A percentile compares a stretch with the other conserved stretches of the same genome.
Evolutionary conservation across 371 early-diverging fungal species (phyloP).

Genomic region (Thermomucor indicae-seudaticae): DNA sequence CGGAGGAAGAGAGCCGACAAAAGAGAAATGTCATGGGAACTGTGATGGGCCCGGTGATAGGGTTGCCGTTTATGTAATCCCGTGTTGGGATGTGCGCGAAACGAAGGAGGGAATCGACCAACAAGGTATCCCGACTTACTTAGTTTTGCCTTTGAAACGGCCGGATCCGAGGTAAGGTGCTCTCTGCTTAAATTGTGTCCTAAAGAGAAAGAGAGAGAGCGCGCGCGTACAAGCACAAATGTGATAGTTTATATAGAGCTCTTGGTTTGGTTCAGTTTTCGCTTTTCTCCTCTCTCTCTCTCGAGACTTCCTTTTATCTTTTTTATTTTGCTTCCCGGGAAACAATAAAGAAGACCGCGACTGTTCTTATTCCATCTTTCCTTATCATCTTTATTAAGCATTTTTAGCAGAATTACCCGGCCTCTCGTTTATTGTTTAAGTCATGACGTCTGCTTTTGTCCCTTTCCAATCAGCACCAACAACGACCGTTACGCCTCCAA

Average conservation of each 20-base stretch:
- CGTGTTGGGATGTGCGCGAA: no score
- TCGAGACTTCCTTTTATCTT: no score
- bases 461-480: constrained; percentile 11
- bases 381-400: constrained; percentile 1
- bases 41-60: no score
- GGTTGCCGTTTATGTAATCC: no score
- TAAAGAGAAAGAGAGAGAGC: no score
- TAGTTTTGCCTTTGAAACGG: constrained; percentile 8
- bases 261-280: no score
- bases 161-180: constrained; percentile 3
- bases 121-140: constrained; percentile 5
- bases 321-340: no score
- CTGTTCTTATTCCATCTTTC: background rate
- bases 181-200: background rate
- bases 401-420: background rate
- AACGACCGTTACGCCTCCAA: constrained; percentile 19
- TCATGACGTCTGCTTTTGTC: constrained; percentile 14
- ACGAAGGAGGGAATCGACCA: constrained; percentile 2
- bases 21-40: no score
- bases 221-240: background rate
- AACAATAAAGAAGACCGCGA: no score
- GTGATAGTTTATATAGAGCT: no score
- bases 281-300: no score
- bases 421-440: background rate
- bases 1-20: no score